phyloP scores from a whole-genome alignment of 257 asterid genomes.

The Cinchona pubescens region DNA sequence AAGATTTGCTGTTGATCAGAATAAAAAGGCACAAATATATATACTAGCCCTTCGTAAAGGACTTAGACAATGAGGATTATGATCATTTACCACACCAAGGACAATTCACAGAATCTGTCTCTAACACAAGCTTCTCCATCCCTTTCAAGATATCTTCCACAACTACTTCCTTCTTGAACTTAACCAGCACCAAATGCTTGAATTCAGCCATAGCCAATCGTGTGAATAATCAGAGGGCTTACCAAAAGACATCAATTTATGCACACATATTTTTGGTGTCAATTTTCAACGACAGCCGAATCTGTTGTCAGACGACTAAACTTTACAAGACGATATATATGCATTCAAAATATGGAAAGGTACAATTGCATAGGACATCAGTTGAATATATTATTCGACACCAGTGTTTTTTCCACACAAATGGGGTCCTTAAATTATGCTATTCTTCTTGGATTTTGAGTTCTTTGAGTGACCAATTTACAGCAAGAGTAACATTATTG shows the following conservation, averaged over 20 bases:
- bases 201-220: constrained; percentile 52
- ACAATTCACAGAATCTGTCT: constrained; percentile 70
- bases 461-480: neutral
- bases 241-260: constrained; percentile 30
- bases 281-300: neutral
- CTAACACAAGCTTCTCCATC: constrained; percentile 70
- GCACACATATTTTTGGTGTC: constrained; percentile 10
- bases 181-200: constrained; percentile 84
- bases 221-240: constrained; percentile 21
- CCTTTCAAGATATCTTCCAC: constrained; percentile 66
- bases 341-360: constrained; percentile 34
- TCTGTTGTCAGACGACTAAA: constrained; percentile 40
- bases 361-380: constrained; percentile 12
- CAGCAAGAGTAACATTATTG: neutral
- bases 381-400: constrained; percentile 17
- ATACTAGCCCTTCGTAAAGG: neutral
- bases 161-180: constrained; percentile 68
- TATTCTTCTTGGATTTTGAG: neutral
- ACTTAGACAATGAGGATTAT: neutral
- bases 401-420: neutral
- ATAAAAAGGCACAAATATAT: neutral
- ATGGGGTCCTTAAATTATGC: constrained; percentile 13
- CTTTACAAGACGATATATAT: constrained; percentile 57
- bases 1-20: neutral
- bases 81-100: constrained; percentile 71